phyloP scores from a whole-genome alignment of 371 early-diverging fungal species.

The Circinella umbellata region DNA sequence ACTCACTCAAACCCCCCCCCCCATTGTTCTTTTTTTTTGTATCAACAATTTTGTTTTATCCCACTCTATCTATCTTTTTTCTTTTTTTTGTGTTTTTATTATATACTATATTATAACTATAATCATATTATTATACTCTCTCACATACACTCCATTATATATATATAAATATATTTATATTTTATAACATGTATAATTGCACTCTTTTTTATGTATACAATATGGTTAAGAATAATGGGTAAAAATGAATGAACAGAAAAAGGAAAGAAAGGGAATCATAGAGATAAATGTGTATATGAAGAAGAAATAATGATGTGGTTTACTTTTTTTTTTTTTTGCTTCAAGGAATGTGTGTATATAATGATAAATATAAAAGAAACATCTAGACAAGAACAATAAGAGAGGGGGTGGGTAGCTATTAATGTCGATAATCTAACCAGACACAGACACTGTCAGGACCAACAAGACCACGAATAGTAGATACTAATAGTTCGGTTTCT shows the following conservation, averaged over 20 bases:
- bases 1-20: not conserved
- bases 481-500: slow-evolving; percentile 42
- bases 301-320: not conserved
- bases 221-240: no score
- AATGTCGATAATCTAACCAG: slow-evolving; percentile 52
- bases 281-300: not conserved
- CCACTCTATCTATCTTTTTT: not conserved
- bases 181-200: not conserved
- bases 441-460: slow-evolving; percentile 49
- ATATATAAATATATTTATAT: not conserved
- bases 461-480: slow-evolving; percentile 47
- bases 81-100: not conserved
- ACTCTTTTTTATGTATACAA: not conserved
- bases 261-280: no score
- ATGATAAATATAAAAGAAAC: no score
- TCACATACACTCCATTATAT: not conserved
- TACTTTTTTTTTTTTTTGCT: no score
- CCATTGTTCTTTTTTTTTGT: not conserved
- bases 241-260: no score
- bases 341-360: no score
- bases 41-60: not conserved
- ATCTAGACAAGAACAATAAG: not conserved
- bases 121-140: not conserved
- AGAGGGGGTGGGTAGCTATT: not conserved
- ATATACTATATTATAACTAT: not conserved